Percentiles rank a stretch among this genome's conserved stretches.
phyloP scores from a whole-genome alignment of 352 stramenopile genomes.

The Globisporangium emineosum region DNA sequence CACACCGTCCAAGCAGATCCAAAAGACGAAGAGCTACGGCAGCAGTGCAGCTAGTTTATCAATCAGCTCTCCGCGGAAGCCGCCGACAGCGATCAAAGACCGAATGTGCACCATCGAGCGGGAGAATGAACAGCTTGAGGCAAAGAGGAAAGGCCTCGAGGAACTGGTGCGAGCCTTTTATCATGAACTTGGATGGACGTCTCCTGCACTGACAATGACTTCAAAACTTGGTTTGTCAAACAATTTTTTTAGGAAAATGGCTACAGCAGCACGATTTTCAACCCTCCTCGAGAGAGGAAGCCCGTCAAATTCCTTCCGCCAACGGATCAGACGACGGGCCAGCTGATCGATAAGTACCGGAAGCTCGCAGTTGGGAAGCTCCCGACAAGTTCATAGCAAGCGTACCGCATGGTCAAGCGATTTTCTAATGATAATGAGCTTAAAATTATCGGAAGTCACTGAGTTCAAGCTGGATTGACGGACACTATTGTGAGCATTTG shows the following conservation, averaged over 20 bases:
- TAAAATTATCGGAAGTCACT: no score
- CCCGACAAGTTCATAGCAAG: slow-evolving; percentile 20
- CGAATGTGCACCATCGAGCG: slow-evolving; percentile 14
- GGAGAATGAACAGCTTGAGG: slow-evolving; percentile 12
- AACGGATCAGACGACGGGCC: slow-evolving; percentile 53
- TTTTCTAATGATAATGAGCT: no score
- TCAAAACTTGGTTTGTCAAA: neutral
- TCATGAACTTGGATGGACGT: neutral
- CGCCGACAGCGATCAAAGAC: neutral
- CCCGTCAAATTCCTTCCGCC: slow-evolving; percentile 47
- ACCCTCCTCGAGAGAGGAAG: slow-evolving; percentile 45
- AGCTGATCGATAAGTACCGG: slow-evolving; percentile 79
- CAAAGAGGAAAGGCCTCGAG: slow-evolving; percentile 7
- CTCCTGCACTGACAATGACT: neutral
- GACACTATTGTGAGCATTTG: no score
- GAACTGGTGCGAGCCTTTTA: neutral
- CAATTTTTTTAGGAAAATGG: slow-evolving; percentile 29
- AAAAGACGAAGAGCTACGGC: slow-evolving; percentile 12
- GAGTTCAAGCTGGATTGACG: neutral
- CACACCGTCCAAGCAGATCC: slow-evolving; percentile 28
- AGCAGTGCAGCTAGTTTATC: neutral
- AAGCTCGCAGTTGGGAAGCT: slow-evolving; percentile 77
- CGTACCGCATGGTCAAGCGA: no score
- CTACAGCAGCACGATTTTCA: slow-evolving; percentile 54
- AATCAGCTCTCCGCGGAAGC: slow-evolving; percentile 3